Conservation (phyloP, 1,284 basidiomycete genomes). For the Pascua sp. region DNA sequence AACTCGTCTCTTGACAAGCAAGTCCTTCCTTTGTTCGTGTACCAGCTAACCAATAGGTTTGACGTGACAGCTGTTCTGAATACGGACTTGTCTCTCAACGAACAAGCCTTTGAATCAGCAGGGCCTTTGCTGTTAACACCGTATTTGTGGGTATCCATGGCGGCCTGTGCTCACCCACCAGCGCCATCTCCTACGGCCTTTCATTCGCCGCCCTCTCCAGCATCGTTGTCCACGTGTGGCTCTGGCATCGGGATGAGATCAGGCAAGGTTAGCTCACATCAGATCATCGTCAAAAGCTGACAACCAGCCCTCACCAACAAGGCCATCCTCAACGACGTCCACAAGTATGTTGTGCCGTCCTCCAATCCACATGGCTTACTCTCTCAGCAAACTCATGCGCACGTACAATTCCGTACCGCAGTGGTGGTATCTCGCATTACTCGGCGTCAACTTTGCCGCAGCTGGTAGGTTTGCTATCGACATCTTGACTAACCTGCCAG, state of each 20-base stretch:
- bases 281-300: neutral
- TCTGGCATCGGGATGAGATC: slow-evolving; percentile 55
- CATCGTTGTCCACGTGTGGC: slow-evolving; percentile 53
- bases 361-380: slow-evolving; percentile 1
- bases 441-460: slow-evolving; percentile 42
- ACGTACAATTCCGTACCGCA: slow-evolving; percentile 43
- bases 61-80: slow-evolving; percentile 48
- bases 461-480: slow-evolving; percentile 27
- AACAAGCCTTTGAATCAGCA: slow-evolving; percentile 45
- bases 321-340: slow-evolving; percentile 40
- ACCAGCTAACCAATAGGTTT: slow-evolving; percentile 30
- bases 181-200: slow-evolving; percentile 48
- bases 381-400: slow-evolving; percentile 43
- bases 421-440: slow-evolving; percentile 45
- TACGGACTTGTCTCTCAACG: slow-evolving; percentile 50
- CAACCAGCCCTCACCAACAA: slow-evolving; percentile 44
- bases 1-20: slow-evolving; percentile 22
- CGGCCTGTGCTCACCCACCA: neutral
- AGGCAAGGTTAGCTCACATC: slow-evolving; percentile 33
- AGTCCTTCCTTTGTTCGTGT: slow-evolving; percentile 27
- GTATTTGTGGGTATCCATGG: slow-evolving; percentile 47
- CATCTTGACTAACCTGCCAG: slow-evolving; percentile 12
- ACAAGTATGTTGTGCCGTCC: slow-evolving; percentile 36
- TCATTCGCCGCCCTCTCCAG: slow-evolving; percentile 54
- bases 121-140: slow-evolving; percentile 53